phyloP scores from a whole-genome alignment of 257 asterid genomes.

The Parsonsia alboflavescens region DNA sequence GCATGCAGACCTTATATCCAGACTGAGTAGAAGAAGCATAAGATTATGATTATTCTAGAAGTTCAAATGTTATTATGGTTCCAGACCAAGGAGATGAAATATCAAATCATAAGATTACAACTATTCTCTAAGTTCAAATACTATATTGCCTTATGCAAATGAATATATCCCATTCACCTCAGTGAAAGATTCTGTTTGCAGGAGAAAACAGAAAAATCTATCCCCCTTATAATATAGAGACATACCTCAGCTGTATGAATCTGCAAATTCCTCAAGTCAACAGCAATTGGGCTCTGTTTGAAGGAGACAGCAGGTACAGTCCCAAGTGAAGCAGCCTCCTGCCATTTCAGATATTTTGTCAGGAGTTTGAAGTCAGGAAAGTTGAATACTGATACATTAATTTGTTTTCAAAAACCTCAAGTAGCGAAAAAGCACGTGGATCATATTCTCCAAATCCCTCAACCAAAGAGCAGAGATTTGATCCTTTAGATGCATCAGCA shows the following conservation, averaged over 20 bases:
- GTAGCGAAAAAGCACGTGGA: constrained; percentile 84
- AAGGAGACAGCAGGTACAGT: constrained; percentile 56
- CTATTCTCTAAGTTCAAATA: neutral
- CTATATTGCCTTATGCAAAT: neutral
- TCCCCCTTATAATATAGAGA: constrained; percentile 16
- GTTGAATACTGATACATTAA: neutral
- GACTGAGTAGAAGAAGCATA: neutral
- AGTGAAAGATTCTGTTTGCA: neutral
- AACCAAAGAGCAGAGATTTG: constrained; percentile 57
- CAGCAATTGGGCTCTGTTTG: constrained; percentile 61
- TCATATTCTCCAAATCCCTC: constrained; percentile 98
- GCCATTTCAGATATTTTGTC: constrained; percentile 22
- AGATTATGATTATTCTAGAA: neutral
- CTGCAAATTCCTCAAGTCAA: constrained; percentile 58
- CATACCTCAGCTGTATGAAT: constrained; percentile 74
- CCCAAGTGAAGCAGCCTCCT: constrained; percentile 97
- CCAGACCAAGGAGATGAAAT: neutral
- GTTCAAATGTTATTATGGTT: too few relatives aligned
- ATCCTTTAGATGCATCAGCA: constrained; percentile 38
- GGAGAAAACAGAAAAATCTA: neutral
- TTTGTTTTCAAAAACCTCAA: constrained; percentile 55
- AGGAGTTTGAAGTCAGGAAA: constrained; percentile 3
- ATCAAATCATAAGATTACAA: neutral
- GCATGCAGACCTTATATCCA: neutral
- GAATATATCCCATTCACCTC: neutral